These are phyloP conservation scores for Ceratobasidium sp. DNA, from an alignment of 1,284 basidiomycete genomes.

Conservation along the genomic window DNA sequence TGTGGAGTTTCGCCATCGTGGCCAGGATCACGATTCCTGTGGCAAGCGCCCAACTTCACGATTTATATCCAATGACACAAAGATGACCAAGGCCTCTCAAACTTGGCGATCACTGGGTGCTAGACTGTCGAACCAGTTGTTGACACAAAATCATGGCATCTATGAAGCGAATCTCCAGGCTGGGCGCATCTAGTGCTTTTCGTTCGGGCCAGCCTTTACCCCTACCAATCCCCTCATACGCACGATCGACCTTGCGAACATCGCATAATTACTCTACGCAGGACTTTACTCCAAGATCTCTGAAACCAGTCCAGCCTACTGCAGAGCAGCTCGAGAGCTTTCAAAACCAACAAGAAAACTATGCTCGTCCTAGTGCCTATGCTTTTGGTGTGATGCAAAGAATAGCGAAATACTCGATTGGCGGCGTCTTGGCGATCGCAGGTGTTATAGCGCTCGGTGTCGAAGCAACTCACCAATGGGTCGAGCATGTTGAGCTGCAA, in stretches of 20 bases:
- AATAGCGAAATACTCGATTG: conserved; percentile 47
- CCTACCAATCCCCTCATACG: not conserved
- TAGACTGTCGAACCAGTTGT: not conserved
- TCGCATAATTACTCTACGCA: not conserved
- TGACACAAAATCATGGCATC: not conserved
- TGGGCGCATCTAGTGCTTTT: not conserved
- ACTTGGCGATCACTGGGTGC: not conserved
- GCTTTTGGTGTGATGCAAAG: conserved; percentile 48
- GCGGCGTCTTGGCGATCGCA: conserved; percentile 51
- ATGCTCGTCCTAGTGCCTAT: conserved; percentile 50
- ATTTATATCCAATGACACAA: not conserved
- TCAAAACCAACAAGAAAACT: conserved; percentile 48
- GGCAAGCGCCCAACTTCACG: not conserved
- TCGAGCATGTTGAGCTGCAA: conserved; percentile 67
- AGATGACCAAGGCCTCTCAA: not conserved
- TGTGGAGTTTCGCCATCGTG: conserved; percentile 20
- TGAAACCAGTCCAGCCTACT: not conserved
- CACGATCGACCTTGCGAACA: not conserved
- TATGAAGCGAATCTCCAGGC: not conserved
- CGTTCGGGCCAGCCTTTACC: not conserved
- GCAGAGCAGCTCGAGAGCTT: conserved; percentile 19
- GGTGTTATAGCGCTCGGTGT: conserved; percentile 56
- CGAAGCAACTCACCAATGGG: conserved; percentile 71
- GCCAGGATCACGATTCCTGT: not conserved
- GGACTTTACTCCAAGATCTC: not conserved